Base-by-base conservation (phyloP, 1,284 basidiomycete species). In the Stereum hirsutum region DNA sequence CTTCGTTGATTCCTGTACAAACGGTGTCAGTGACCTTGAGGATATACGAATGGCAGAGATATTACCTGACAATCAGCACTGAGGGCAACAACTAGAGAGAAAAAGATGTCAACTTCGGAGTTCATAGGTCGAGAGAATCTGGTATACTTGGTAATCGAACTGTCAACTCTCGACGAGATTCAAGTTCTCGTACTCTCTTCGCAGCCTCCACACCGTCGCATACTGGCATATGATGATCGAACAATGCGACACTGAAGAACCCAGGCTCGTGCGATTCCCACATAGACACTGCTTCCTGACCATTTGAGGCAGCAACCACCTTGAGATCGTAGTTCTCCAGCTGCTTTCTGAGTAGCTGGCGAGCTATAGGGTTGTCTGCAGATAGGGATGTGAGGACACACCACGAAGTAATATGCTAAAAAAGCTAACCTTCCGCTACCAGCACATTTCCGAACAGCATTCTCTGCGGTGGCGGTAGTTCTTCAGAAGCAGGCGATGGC, bases 211-310 rank as follows among this genome's bases (percentile, higher is more conserved):
- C 80, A 10, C 81, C 81, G 51, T 85, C 81, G 50, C 79, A 82
- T 43, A 85, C 66, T 2, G 81, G 81, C 81, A 85, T 85, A 54
- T 80, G 81, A 57, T 85, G 81, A 54, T 85, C 81, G 51, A 85
- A 85, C 25, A 85, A 53, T 2, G 81, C 81, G 2, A 75, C 69
- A 48, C 72, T 76, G 57, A 81, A 85, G 55, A 73, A 77, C 1
- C 80, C 80, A 38, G 80, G 77, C 40, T 72, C 72, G 46, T 77
- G 78, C 14, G 70, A 58, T 56, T 81, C 73, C 80, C 80, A 85
- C 62, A 78, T 79, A 77, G 44, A 23, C 34, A 38, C 59, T 5
- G 81, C 81, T 54, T 83, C 80, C 49, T 79, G 72, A 6, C 81
- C 81, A 50, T 85, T 81, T 6, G 68, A 70, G 1, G 80, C 80